phyloP scores from a whole-genome alignment of 1,139 yeast species.

The Scheffersomyces titani region DNA sequence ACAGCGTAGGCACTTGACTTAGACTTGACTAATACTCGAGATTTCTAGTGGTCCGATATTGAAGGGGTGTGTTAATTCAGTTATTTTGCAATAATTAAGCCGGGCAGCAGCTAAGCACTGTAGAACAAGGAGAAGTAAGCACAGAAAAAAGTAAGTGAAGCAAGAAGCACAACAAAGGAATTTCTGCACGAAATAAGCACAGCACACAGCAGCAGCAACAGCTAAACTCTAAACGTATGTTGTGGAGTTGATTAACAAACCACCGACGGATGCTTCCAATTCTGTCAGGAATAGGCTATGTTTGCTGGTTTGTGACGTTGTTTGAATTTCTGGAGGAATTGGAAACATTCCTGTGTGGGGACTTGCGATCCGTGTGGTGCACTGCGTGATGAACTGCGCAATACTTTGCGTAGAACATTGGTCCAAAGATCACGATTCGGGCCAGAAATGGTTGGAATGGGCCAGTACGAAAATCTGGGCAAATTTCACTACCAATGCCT shows the following conservation, averaged over 20 bases:
- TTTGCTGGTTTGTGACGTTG: not conserved
- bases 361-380: not conserved
- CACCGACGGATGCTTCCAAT: not conserved
- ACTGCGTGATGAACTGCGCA: no score
- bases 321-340: not conserved
- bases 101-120: not conserved
- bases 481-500: not conserved
- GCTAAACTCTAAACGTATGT: not conserved
- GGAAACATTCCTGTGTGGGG: not conserved
- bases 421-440: not conserved
- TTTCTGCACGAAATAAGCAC: not conserved
- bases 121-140: not conserved
- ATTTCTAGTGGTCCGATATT: not conserved
- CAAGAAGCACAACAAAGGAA: not conserved
- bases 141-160: not conserved
- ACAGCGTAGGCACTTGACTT: not conserved
- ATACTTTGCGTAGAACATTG: not conserved
- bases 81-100: not conserved
- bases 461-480: not conserved
- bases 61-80: not conserved
- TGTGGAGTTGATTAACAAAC: not conserved
- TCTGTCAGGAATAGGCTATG: not conserved
- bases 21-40: not conserved
- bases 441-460: not conserved
- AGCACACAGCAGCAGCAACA: not conserved